Evolutionary conservation across 2,329 filamentous ascomycete genomes (phyloP).

Genomic region (Fusarium tanahbumbuense): DNA sequence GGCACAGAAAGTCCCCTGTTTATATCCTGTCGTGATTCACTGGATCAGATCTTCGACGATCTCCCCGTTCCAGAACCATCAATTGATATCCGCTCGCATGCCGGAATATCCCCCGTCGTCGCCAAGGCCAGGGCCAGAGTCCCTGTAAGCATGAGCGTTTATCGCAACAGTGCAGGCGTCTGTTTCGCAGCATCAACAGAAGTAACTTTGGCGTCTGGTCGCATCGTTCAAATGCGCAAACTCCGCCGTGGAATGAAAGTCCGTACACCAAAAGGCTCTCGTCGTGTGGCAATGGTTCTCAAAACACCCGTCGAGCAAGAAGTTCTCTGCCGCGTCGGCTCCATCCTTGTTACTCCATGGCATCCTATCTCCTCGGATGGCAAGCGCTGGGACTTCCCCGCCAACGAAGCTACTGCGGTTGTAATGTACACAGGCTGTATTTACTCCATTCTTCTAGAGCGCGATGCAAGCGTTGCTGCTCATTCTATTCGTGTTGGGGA

Average conservation of each 20-base stretch:
- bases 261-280: constrained; percentile 61
- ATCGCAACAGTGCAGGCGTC: constrained; percentile 55
- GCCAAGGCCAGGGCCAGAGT: not conserved
- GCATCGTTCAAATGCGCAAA: constrained; percentile 54
- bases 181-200: constrained; percentile 66
- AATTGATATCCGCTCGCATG: not conserved
- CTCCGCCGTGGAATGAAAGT: constrained; percentile 61
- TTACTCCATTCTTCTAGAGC: constrained; percentile 68
- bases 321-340: constrained; percentile 59
- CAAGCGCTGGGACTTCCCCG: constrained; percentile 61
- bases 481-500: constrained; percentile 62
- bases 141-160: constrained; percentile 56
- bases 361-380: constrained; percentile 63
- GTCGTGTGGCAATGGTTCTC: constrained; percentile 63
- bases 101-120: not conserved
- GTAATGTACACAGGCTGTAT: constrained; percentile 62
- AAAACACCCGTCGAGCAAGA: constrained; percentile 58
- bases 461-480: constrained; percentile 55
- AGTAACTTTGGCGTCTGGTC: constrained; percentile 59
- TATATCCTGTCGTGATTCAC: constrained; percentile 58
- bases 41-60: constrained; percentile 63
- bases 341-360: constrained; percentile 67
- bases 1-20: constrained; percentile 64
- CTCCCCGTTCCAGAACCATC: constrained; percentile 59
- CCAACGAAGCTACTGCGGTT: constrained; percentile 47